Evolutionary conservation across 176 grass and related monocot genomes (phyloP), one percentile per base, ranked within the genome.

Genomic region (Miscanthus lutarioriparius): DNA sequence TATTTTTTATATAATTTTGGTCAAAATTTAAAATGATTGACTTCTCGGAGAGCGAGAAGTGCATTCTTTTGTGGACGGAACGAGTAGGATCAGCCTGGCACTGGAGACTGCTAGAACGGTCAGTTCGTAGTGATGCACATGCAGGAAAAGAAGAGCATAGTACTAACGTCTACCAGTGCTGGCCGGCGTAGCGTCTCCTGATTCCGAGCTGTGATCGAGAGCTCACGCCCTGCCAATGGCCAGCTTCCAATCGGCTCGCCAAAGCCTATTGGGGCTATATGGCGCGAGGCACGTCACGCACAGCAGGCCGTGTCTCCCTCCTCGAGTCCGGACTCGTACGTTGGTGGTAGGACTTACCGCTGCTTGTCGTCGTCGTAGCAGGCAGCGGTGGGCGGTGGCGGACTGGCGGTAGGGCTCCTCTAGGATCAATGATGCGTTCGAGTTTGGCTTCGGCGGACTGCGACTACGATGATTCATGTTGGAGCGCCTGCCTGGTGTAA

Each of bases 141-240:
- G 67, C 79, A 17, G 12, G 25, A 35, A 82, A 65, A 72, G 54
- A 48, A 26, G 63, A 67, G 23, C 39, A 9, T 45, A 2, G 7
- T 10, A 33, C 45, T 48, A n/a, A n/a, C n/a, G n/a, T n/a, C n/a
- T n/a, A n/a, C n/a, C n/a, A n/a, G n/a, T n/a, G n/a, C n/a, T n/a
- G n/a, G n/a, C n/a, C n/a, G n/a, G n/a, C n/a, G n/a, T n/a, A 47
- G 70, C 23, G 41, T 47, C 62, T 45, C 84, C 79, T 58, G 67
- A 68, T 61, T 80, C 87, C 70, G 59, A 67, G 58, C 13, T 10
- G 64, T 48, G 45, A 59, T 75, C 56, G 45, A 72, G 82, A 75
- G 82, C 69, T 85, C 82, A 61, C 63, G 80, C 73, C 30, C 51
- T 63, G 76, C 86, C 86, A 53, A 88, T 88, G 51, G 86, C 74